Percentiles rank a stretch among this genome's conserved stretches.
Evolutionary conservation across 768 basidiomycete genomes (phyloP).

Genomic region (Plicaturopsis crispa): DNA sequence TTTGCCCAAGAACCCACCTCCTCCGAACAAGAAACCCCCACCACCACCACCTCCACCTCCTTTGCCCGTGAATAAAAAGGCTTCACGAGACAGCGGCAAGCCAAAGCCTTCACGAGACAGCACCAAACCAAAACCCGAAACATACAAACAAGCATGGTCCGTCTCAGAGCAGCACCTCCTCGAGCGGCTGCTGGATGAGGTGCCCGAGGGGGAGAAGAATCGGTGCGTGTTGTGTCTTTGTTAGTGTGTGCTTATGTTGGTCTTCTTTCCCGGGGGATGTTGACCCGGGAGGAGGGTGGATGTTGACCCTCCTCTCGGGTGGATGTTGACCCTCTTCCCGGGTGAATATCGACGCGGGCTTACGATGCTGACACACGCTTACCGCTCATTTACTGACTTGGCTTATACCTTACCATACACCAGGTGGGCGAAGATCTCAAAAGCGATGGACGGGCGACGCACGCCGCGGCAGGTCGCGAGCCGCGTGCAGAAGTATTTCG

Average conservation of each 20-base stretch:
- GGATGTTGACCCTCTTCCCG: no score
- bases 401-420: no score
- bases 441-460: slow-evolving; percentile 69
- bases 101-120: slow-evolving; percentile 1
- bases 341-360: no score
- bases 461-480: slow-evolving; percentile 85
- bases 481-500: slow-evolving; percentile 83
- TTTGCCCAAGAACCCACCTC: neutral
- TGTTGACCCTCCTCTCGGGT: no score
- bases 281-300: no score
- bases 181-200: slow-evolving; percentile 65
- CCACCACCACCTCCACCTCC: slow-evolving; percentile 1
- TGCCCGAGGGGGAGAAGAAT: slow-evolving; percentile 72
- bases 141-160: slow-evolving; percentile 81
- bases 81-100: slow-evolving; percentile 3
- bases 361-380: no score
- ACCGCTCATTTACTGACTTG: slow-evolving; percentile 5
- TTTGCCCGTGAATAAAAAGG: no score
- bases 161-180: slow-evolving; percentile 70
- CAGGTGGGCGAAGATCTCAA: slow-evolving; percentile 78
- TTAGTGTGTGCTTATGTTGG: neutral
- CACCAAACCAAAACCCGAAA: slow-evolving; percentile 48
- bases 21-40: slow-evolving; percentile 3
- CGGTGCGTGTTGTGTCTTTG: slow-evolving; percentile 33
- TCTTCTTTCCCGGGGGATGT: slow-evolving; percentile 1